Percentiles rank a stretch among this genome's conserved stretches.
Conservation (phyloP, 2,329 filamentous ascomycete species). For the Verticillium dahliae region DNA sequence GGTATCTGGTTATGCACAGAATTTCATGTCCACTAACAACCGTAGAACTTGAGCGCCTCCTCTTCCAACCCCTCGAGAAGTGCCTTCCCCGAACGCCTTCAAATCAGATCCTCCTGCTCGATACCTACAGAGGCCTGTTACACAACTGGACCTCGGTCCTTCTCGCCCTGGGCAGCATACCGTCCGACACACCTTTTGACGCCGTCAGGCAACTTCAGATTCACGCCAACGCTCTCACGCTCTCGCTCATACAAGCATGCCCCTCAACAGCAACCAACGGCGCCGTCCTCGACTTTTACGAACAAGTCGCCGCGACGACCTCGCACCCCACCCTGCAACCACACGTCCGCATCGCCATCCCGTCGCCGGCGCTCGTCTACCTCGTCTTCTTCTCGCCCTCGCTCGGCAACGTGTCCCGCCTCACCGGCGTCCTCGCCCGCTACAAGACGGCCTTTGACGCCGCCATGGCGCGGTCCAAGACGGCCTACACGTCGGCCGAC, state of each 20-base stretch:
- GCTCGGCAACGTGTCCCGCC: constrained; percentile 56
- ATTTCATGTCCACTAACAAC: constrained; percentile 14
- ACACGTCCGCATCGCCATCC: constrained; percentile 60
- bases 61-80: constrained; percentile 44
- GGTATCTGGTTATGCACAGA: constrained; percentile 3
- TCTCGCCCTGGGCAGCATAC: constrained; percentile 28
- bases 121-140: constrained; percentile 62
- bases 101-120: constrained; percentile 54
- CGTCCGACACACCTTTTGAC: constrained; percentile 23
- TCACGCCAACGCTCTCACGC: constrained; percentile 48
- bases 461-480: constrained; percentile 42
- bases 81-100: constrained; percentile 19
- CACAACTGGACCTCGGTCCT: constrained; percentile 49
- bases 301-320: constrained; percentile 51
- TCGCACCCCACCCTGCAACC: constrained; percentile 42
- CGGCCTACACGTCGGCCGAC: constrained; percentile 49
- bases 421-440: constrained; percentile 60
- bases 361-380: constrained; percentile 63
- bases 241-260: constrained; percentile 53
- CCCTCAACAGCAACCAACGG: constrained; percentile 38
- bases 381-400: constrained; percentile 61
- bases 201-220: constrained; percentile 34
- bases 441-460: constrained; percentile 72
- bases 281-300: constrained; percentile 64
- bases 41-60: constrained; percentile 42